Evolutionary conservation across 257 asterid genomes (phyloP), one percentile per base, ranked within the genome.

Genomic region (Rauvolfia tetraphylla): DNA sequence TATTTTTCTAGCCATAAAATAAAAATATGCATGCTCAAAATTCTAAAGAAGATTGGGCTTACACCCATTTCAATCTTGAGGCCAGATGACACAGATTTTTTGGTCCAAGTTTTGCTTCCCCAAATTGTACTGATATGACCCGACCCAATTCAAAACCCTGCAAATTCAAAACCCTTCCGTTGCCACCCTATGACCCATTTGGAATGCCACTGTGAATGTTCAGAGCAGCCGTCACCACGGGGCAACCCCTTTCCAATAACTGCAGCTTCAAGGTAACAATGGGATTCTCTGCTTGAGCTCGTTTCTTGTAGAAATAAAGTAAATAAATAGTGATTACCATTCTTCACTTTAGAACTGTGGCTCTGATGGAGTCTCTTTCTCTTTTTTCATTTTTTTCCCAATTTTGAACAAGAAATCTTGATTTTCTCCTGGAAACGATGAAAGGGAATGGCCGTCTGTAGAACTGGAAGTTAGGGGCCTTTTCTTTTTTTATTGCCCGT

Each of bases 261-360:
- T 65, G 46, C 71, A 34, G 71, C 71, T 34, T 34, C 46, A 41
- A 65, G 71, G 71, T 65, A 65, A 65, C 25, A 34, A 18, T 34
- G 15, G 29, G 46, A 18, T 34, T 34, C 36, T 33, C 71, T 65
- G 17, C 71, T 65, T 65, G 1, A 34, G 48, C 48, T 65, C 71
- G 46, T 65, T 65, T 65, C 27, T 22, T 65, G 71, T 33, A 63
- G 70, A 34, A 62, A 34, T 14, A n/a, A 20, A 34, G 25, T 7
- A 65, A 63, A 17, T n/a, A 65, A 65, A 63, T 12, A 62, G 22
- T 2, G 0, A 49, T 41, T 17, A 0, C 22, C 56, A 14, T 49
- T 1, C 20, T 49, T 49, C 56, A 49, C 22, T 49, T 18, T 5
- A 7, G 10, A 46, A 5, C 51, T 5, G 8, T 41, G 44, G 44